These are phyloP conservation scores for Lepidium didymum DNA, from an alignment of 345 rosid genomes.

Conservation along the genomic window DNA sequence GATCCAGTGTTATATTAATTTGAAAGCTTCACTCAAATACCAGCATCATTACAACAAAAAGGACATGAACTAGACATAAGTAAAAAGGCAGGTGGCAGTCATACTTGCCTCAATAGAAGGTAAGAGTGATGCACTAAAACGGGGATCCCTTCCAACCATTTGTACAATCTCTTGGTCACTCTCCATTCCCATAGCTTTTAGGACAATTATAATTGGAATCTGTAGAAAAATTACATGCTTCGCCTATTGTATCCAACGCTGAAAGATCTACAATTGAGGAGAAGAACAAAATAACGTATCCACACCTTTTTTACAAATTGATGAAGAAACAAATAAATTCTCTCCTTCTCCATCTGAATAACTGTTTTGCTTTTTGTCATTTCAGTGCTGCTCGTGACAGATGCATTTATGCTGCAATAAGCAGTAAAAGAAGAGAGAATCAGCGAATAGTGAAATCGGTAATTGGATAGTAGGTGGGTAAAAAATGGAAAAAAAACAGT, in stretches of 20 bases:
- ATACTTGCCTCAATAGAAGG: conserved; percentile 79
- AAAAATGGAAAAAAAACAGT: not conserved
- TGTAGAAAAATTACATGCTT: conserved; percentile 19
- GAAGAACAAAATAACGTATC: conserved; percentile 4
- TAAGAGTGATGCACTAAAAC: conserved; percentile 63
- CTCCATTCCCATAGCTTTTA: conserved; percentile 98
- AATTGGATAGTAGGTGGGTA: not conserved
- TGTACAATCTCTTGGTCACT: conserved; percentile 93
- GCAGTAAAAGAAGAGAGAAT: conserved; percentile 8
- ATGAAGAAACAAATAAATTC: conserved; percentile 73
- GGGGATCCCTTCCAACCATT: conserved; percentile 95
- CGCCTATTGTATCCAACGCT: conserved; percentile 2
- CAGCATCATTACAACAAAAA: not conserved
- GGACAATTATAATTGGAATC: conserved; percentile 84
- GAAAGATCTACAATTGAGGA: not conserved
- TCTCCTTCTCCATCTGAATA: conserved; percentile 84
- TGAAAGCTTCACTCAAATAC: conserved; percentile 10
- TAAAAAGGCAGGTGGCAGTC: not conserved
- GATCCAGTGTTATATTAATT: not conserved
- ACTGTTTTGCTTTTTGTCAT: conserved; percentile 78
- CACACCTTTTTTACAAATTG: conserved; percentile 60
- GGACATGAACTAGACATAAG: not conserved
- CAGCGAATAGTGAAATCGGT: not conserved
- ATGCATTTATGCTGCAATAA: conserved; percentile 69
- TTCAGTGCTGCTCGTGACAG: conserved; percentile 93